Evolutionary conservation across 129 eudicot species (phyloP).

Genomic region (Artemisia annua): DNA sequence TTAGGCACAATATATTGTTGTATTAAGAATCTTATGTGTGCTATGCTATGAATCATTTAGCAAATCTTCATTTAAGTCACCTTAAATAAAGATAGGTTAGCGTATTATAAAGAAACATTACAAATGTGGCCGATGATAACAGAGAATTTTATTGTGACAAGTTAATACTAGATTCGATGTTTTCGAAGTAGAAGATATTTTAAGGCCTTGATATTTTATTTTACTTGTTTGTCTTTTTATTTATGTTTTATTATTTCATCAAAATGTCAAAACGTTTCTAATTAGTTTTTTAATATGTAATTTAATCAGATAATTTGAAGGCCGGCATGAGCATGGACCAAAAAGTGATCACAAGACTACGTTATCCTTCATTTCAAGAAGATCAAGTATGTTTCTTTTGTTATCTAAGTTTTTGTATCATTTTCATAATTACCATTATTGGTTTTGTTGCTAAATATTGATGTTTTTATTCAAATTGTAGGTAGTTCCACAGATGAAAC

Average conservation of each 20-base stretch:
- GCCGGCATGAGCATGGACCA: neutral
- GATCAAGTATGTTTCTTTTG: constrained; percentile 26
- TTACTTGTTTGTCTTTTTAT: too few species aligned
- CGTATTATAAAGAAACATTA: neutral
- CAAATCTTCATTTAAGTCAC: too few species aligned
- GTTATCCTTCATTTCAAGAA: neutral
- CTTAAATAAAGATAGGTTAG: too few species aligned
- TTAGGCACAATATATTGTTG: too few species aligned
- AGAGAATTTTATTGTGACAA: neutral
- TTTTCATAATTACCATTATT: neutral
- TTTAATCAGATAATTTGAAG: constrained; percentile 18
- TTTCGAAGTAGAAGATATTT: constrained; percentile 20
- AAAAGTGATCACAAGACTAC: constrained; percentile 15
- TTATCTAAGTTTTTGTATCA: neutral
- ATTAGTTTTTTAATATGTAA: neutral
- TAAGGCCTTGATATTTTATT: neutral
- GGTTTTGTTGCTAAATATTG: neutral
- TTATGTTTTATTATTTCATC: neutral
- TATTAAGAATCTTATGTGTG: too few species aligned
- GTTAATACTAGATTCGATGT: neutral
- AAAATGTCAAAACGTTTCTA: neutral
- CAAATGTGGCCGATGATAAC: neutral
- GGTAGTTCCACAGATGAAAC: constrained; percentile 30
- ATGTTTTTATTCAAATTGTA: neutral
- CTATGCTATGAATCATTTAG: too few species aligned